A percentile compares a stretch with the other conserved stretches of the same genome.
phyloP scores from a whole-genome alignment of 1,139 yeast species.

The Casaregolazyma suthepensis region DNA sequence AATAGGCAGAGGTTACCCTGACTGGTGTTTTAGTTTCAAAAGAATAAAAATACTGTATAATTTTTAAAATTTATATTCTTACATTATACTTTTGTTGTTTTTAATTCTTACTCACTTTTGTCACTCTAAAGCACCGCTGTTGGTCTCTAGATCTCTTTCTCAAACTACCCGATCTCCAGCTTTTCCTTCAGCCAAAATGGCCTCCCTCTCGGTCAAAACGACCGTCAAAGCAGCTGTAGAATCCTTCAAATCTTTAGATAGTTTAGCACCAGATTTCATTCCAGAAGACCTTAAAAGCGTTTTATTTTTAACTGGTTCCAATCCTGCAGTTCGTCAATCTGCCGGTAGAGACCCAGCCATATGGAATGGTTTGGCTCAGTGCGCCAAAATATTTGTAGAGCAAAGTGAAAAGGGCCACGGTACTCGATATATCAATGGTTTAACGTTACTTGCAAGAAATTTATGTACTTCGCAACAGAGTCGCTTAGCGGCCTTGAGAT shows the following conservation, averaged over 20 bases:
- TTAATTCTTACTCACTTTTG: no score
- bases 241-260: not conserved
- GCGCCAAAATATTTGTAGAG: not conserved
- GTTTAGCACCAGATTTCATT: not conserved
- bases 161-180: no score
- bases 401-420: not conserved
- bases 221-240: not conserved
- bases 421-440: constrained; percentile 19
- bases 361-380: not conserved
- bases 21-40: no score
- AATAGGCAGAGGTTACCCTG: no score
- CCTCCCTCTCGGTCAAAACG: not conserved
- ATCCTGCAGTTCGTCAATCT: not conserved
- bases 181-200: not conserved
- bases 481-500: constrained; percentile 13
- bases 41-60: no score
- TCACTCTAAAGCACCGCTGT: no score
- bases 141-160: no score
- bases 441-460: constrained; percentile 21
- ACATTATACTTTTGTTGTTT: no score
- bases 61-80: no score
- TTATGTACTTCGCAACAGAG: constrained; percentile 19
- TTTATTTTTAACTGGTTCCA: not conserved
- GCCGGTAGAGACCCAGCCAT: not conserved
- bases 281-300: constrained; percentile 6